Evolutionary conservation across 768 basidiomycete species (phyloP).

Genomic region (Tylopilus vinaceipallidus): DNA sequence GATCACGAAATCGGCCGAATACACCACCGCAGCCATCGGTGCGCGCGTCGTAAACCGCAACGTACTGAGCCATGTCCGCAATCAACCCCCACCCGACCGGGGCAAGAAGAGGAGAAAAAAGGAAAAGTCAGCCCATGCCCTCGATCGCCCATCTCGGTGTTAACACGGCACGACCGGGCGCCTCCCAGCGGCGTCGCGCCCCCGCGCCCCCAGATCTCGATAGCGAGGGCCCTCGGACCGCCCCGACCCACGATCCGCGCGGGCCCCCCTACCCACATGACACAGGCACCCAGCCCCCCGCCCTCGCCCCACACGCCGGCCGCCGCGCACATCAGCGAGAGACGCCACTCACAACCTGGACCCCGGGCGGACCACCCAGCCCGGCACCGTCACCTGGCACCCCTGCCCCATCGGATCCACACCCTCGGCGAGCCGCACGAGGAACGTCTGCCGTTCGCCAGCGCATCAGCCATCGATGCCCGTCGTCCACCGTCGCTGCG

Average conservation of each 20-base stretch:
- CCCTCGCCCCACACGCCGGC: too few relatives aligned
- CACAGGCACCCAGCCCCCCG: not conserved
- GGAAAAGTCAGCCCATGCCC: not conserved
- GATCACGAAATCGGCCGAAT: constrained; percentile 53
- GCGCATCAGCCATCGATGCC: not conserved
- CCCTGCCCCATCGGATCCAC: constrained; percentile 37
- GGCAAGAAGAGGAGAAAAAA: too few relatives aligned
- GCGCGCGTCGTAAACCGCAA: constrained; percentile 33
- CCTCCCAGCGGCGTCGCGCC: too few relatives aligned
- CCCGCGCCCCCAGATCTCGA: constrained; percentile 15
- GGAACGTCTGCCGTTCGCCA: constrained; percentile 29
- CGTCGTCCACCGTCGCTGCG: not conserved
- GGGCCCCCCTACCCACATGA: too few relatives aligned
- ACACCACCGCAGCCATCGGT: constrained; percentile 35
- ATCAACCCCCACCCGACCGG: too few relatives aligned
- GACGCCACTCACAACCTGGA: constrained; percentile 34
- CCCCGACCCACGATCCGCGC: constrained; percentile 16
- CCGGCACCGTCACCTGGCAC: constrained; percentile 30
- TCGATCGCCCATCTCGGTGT: constrained; percentile 10
- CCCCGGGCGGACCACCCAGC: constrained; percentile 20
- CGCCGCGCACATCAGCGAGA: too few relatives aligned
- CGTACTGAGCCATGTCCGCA: constrained; percentile 15
- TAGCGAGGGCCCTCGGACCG: too few relatives aligned
- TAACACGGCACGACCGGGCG: too few relatives aligned
- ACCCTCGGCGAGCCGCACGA: constrained; percentile 43